A percentile compares a stretch with the other conserved stretches of the same genome.
These are phyloP conservation scores for Pythium biforme DNA, from an alignment of 352 stramenopile species.

Conservation along the genomic window DNA sequence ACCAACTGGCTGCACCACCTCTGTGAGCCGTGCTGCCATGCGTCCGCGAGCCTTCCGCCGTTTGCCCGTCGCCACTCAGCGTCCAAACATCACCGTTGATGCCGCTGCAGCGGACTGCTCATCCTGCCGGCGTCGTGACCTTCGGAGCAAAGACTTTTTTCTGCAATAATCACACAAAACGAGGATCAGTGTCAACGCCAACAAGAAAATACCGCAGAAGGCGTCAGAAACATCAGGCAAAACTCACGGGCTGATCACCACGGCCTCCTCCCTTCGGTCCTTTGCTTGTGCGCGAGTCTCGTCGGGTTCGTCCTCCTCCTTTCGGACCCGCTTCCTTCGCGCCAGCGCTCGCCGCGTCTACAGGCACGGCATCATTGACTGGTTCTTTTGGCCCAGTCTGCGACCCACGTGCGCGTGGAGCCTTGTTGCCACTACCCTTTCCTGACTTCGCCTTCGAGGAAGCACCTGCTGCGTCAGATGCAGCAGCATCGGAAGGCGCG, in stretches of 20 bases:
- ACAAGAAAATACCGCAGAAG: not conserved
- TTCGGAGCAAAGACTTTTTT: conserved; percentile 72
- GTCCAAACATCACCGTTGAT: conserved; percentile 4
- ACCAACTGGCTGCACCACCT: not conserved
- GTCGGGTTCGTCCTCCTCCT: not conserved
- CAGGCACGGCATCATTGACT: not conserved
- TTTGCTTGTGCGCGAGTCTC: conserved; percentile 11
- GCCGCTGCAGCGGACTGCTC: not conserved
- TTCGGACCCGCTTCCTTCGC: conserved; percentile 9
- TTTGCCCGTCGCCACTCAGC: not conserved
- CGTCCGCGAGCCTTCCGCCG: not conserved
- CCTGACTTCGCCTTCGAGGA: conserved; percentile 8
- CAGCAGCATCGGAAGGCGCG: not conserved
- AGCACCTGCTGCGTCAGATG: not conserved
- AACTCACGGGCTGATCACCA: conserved; percentile 20
- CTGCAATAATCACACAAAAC: conserved; percentile 22
- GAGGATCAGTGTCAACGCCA: not conserved
- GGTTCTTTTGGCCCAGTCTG: conserved; percentile 5
- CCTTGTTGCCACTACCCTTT: conserved; percentile 13
- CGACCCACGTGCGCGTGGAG: not conserved
- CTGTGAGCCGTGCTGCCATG: not conserved
- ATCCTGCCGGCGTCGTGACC: conserved; percentile 36
- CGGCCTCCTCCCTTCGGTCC: conserved; percentile 14
- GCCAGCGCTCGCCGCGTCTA: not conserved
- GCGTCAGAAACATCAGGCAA: not conserved